A percentile compares a stretch with the other conserved stretches of the same genome.
Conservation (phyloP, 805 yeast genomes). For the Kockiozyma suomiensis region DNA sequence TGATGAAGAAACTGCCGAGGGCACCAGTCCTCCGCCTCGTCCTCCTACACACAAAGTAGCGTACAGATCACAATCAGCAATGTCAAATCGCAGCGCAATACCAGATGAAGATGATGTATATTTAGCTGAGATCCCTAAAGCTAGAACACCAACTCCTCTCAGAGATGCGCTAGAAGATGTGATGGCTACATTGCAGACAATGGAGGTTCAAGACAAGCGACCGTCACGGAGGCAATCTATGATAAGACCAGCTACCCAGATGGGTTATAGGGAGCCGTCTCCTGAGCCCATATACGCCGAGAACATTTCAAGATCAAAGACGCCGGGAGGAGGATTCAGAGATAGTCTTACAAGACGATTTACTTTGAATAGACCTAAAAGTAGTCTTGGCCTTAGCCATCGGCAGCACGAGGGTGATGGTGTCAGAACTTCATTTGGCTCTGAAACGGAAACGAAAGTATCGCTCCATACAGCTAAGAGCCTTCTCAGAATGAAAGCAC, state of each 20-base stretch:
- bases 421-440: neutral
- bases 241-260: constrained; percentile 2
- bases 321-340: neutral
- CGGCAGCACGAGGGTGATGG: neutral
- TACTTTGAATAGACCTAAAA: constrained; percentile 24
- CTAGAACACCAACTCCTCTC: constrained; percentile 39
- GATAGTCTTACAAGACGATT: neutral
- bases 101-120: constrained; percentile 8
- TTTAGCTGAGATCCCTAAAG: constrained; percentile 27
- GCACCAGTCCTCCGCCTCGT: constrained; percentile 41
- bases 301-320: neutral
- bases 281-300: neutral
- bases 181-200: constrained; percentile 38
- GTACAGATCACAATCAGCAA: constrained; percentile 19
- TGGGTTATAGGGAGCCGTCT: neutral
- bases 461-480: constrained; percentile 19
- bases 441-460: neutral
- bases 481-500: constrained; percentile 12
- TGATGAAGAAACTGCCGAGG: constrained; percentile 1
- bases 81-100: constrained; percentile 16
- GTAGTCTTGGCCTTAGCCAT: constrained; percentile 23
- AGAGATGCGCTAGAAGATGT: constrained; percentile 44
- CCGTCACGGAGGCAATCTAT: neutral
- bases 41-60: constrained; percentile 44
- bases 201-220: constrained; percentile 25